These are phyloP conservation scores for Oemleria cerasiformis DNA, from an alignment of 306 rosid species.

Conservation along the genomic window DNA sequence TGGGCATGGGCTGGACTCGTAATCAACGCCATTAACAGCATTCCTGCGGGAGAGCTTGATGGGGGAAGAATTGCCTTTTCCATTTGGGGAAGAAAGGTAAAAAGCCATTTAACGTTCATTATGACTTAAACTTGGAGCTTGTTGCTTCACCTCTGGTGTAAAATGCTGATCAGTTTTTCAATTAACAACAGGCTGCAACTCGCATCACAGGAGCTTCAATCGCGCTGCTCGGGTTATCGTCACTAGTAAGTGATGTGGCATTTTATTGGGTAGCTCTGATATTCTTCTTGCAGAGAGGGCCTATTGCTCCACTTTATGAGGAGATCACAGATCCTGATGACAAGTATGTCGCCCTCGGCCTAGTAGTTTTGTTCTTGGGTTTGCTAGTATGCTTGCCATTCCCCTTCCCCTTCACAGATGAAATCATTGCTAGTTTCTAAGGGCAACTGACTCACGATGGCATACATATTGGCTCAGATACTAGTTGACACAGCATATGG, in stretches of 20 bases:
- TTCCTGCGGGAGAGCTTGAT: slow-evolving; percentile 97
- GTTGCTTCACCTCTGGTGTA: background rate
- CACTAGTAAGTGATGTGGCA: slow-evolving; percentile 83
- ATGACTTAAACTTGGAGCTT: slow-evolving; percentile 10
- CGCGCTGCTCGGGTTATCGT: slow-evolving; percentile 71
- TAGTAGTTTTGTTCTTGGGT: slow-evolving; percentile 76
- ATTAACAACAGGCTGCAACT: slow-evolving; percentile 59
- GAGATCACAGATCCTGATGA: slow-evolving; percentile 81
- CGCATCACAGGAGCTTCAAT: slow-evolving; percentile 76
- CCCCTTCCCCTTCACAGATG: slow-evolving; percentile 84
- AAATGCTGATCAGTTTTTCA: background rate
- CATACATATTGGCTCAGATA: slow-evolving; percentile 14
- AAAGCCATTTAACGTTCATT: slow-evolving; percentile 16
- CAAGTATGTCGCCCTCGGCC: slow-evolving; percentile 76
- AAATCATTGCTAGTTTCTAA: slow-evolving; percentile 46
- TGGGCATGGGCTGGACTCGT: slow-evolving; percentile 99
- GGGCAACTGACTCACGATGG: background rate
- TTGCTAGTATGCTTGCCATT: slow-evolving; percentile 93
- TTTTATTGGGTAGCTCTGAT: slow-evolving; percentile 93
- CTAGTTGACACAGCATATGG: background rate
- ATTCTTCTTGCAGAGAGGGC: slow-evolving; percentile 94
- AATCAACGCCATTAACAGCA: slow-evolving; percentile 94
- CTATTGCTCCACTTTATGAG: slow-evolving; percentile 89
- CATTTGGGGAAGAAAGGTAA: slow-evolving; percentile 98
- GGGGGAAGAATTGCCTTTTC: slow-evolving; percentile 92